phyloP scores from a whole-genome alignment of 345 rosid genomes.

The Euphorbia tirucalli region DNA sequence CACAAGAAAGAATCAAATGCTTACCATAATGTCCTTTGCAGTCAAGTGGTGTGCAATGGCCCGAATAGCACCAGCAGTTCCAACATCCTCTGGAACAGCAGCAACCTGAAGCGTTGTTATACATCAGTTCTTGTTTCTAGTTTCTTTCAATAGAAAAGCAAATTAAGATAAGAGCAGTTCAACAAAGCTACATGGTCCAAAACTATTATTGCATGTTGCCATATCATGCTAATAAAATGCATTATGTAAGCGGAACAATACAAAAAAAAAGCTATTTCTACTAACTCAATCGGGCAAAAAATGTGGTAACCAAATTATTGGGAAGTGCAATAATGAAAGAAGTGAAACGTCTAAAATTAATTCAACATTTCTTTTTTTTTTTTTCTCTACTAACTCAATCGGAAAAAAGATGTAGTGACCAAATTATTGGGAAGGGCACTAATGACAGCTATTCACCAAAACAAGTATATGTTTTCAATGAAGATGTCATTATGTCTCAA shows the following conservation, averaged over 20 bases:
- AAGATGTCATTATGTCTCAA: background rate
- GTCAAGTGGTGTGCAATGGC: conserved; percentile 84
- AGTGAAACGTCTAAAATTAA: background rate
- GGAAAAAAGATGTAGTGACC: background rate
- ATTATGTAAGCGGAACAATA: background rate
- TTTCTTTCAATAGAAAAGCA: background rate
- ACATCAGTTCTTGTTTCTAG: background rate
- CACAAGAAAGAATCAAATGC: conserved; percentile 21
- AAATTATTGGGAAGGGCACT: background rate
- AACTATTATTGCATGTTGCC: background rate
- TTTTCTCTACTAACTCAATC: background rate
- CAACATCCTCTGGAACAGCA: conserved; percentile 86
- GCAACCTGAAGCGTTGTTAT: conserved; percentile 58
- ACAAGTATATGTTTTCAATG: background rate
- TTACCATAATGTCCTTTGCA: conserved; percentile 87
- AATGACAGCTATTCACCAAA: background rate
- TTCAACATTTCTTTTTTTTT: background rate
- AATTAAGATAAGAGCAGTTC: background rate
- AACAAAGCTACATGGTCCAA: background rate
- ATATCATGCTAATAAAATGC: conserved; percentile 1
- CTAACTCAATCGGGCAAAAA: background rate
- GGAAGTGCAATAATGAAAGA: background rate
- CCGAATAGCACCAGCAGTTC: conserved; percentile 92
- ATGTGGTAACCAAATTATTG: too few species aligned
- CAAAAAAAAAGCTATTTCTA: conserved; percentile 8